phyloP scores from a whole-genome alignment of 805 yeast genomes.

The Yarrowia sp. region DNA sequence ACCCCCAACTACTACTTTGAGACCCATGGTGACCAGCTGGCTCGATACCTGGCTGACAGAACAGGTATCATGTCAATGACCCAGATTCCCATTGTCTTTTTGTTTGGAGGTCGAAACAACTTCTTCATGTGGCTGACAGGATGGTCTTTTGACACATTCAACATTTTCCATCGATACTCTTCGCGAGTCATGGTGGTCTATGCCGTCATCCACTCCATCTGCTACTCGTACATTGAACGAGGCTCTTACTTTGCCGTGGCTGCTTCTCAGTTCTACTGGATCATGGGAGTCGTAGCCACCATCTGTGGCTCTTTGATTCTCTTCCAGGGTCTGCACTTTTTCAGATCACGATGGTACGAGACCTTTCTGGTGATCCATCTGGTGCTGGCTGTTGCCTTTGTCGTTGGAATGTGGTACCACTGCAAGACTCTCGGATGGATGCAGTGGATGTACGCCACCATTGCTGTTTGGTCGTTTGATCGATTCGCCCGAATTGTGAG shows the following conservation, averaged over 20 bases:
- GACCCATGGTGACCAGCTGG: constrained; percentile 24
- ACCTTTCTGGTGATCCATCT: constrained; percentile 56
- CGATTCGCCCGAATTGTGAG: constrained; percentile 55
- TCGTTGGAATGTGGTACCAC: constrained; percentile 59
- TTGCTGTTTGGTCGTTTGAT: constrained; percentile 70
- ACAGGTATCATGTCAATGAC: constrained; percentile 32
- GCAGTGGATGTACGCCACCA: constrained; percentile 50
- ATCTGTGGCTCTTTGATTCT: constrained; percentile 44
- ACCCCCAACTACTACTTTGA: constrained; percentile 29
- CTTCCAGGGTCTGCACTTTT: constrained; percentile 48
- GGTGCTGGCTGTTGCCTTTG: constrained; percentile 50
- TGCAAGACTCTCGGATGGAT: constrained; percentile 43
- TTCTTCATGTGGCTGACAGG: constrained; percentile 61
- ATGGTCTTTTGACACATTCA: constrained; percentile 57
- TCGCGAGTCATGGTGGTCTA: constrained; percentile 32
- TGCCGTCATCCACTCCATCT: constrained; percentile 32
- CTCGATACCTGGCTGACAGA: constrained; percentile 31
- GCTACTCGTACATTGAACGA: constrained; percentile 23
- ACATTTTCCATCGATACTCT: constrained; percentile 50
- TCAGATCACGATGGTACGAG: constrained; percentile 60
- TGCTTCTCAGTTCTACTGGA: constrained; percentile 6
- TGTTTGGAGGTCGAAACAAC: constrained; percentile 68
- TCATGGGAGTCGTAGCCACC: constrained; percentile 44
- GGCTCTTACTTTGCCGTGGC: background rate
- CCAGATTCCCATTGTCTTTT: constrained; percentile 33